A percentile compares a stretch with the other conserved stretches of the same genome.
phyloP scores from a whole-genome alignment of 2,329 filamentous ascomycete genomes.

The Hypoxylon sp. region DNA sequence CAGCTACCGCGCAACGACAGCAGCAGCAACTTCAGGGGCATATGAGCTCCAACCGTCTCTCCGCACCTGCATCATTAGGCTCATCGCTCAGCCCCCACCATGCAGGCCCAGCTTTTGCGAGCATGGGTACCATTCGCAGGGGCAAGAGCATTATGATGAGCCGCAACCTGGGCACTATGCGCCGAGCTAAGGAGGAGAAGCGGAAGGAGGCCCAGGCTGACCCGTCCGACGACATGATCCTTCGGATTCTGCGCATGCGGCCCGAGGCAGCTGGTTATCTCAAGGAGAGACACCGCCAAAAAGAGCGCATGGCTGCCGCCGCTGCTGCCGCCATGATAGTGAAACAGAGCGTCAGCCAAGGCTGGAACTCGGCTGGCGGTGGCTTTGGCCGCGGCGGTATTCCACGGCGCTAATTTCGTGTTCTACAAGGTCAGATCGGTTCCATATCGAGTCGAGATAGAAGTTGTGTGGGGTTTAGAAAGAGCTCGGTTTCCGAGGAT shows the following conservation, averaged over 20 bases:
- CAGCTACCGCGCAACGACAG: constrained; percentile 81
- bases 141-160: constrained; percentile 92
- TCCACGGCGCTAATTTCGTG: constrained; percentile 62
- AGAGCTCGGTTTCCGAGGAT: constrained; percentile 46
- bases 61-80: constrained; percentile 70
- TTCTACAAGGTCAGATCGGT: constrained; percentile 7
- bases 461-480: constrained; percentile 39
- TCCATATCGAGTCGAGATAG: constrained; percentile 33
- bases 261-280: constrained; percentile 91
- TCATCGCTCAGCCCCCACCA: constrained; percentile 66
- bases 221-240: constrained; percentile 97
- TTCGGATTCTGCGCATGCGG: constrained; percentile 94
- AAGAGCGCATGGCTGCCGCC: constrained; percentile 90
- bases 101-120: constrained; percentile 69
- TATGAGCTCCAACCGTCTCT: constrained; percentile 74
- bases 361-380: constrained; percentile 64
- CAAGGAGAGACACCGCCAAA: constrained; percentile 91
- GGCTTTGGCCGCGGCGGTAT: constrained; percentile 59
- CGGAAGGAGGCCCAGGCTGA: constrained; percentile 95
- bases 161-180: constrained; percentile 96
- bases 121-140: constrained; percentile 76
- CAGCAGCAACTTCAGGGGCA: constrained; percentile 76
- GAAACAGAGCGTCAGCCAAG: constrained; percentile 82
- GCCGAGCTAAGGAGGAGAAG: constrained; percentile 95
- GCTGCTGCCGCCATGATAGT: constrained; percentile 96